Conservation (phyloP, 495 filamentous ascomycete genomes). For the Xylaria palmicola region DNA sequence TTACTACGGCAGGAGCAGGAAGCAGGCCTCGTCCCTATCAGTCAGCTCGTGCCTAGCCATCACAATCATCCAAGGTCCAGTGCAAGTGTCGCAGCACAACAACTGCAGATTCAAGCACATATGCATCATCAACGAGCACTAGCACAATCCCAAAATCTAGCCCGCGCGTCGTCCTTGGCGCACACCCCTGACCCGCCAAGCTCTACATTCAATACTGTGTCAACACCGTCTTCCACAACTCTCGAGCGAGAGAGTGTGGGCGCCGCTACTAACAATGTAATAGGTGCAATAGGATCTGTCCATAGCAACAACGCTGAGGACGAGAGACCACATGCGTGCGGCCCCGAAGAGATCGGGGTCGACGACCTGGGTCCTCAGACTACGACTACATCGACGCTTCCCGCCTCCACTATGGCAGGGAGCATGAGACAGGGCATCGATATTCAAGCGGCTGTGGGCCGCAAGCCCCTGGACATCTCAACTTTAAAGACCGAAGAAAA, state of each 20-base stretch:
- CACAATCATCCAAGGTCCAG: constrained; percentile 21
- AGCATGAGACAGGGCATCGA: constrained; percentile 50
- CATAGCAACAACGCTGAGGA: constrained; percentile 42
- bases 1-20: constrained; percentile 76
- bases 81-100: constrained; percentile 19
- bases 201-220: constrained; percentile 23
- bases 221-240: constrained; percentile 19
- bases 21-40: constrained; percentile 61
- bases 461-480: constrained; percentile 26
- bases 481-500: constrained; percentile 12
- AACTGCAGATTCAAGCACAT: constrained; percentile 18
- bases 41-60: constrained; percentile 41
- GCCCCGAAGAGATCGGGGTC: constrained; percentile 77
- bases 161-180: constrained; percentile 17
- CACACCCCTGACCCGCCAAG: constrained; percentile 23
- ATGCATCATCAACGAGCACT: constrained; percentile 20
- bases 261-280: constrained; percentile 13
- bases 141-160: constrained; percentile 29
- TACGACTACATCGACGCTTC: constrained; percentile 20
- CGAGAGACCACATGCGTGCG: constrained; percentile 72
- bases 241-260: constrained; percentile 24
- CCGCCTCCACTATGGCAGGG: constrained; percentile 20
- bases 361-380: constrained; percentile 83
- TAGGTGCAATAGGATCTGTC: constrained; percentile 16
- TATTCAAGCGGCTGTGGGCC: constrained; percentile 53